Evolutionary conservation across 495 filamentous ascomycete genomes (phyloP).

Genomic region (Letharia columbiana): DNA sequence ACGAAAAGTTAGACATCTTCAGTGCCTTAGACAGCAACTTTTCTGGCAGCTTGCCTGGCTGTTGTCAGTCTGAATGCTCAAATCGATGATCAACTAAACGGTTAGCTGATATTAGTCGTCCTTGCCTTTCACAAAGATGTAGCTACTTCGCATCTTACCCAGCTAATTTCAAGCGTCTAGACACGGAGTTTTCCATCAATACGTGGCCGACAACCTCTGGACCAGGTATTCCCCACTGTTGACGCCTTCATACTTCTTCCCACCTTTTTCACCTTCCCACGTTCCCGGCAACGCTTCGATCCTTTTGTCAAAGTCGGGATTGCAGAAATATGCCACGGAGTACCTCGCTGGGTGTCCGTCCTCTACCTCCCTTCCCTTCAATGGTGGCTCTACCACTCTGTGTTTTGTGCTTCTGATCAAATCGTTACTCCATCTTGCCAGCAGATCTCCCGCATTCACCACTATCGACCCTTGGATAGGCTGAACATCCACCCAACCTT

Average conservation of each 20-base stretch:
- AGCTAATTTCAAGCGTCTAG: neutral
- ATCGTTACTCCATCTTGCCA: constrained; percentile 87
- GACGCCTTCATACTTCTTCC: constrained; percentile 72
- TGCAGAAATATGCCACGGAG: constrained; percentile 74
- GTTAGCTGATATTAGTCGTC: neutral
- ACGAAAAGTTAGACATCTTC: too few relatives aligned
- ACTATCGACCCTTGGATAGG: constrained; percentile 80
- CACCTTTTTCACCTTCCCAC: constrained; percentile 52
- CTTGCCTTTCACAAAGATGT: neutral
- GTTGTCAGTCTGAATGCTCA: neutral
- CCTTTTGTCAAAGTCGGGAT: constrained; percentile 67
- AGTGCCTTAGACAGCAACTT: too few relatives aligned
- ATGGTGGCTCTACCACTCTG: constrained; percentile 77
- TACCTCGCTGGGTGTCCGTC: constrained; percentile 40
- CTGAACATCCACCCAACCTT: constrained; percentile 65
- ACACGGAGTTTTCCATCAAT: constrained; percentile 28
- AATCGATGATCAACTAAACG: neutral
- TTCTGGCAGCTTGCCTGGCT: neutral
- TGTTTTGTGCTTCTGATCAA: constrained; percentile 82
- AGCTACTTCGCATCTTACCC: neutral
- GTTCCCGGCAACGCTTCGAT: constrained; percentile 89
- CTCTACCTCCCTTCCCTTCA: constrained; percentile 18
- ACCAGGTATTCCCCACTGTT: constrained; percentile 77
- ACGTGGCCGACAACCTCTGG: constrained; percentile 69
- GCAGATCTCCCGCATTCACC: constrained; percentile 82